Base-by-base conservation (phyloP, 140 eudicot genomes). In the Senecio squalidus region DNA sequence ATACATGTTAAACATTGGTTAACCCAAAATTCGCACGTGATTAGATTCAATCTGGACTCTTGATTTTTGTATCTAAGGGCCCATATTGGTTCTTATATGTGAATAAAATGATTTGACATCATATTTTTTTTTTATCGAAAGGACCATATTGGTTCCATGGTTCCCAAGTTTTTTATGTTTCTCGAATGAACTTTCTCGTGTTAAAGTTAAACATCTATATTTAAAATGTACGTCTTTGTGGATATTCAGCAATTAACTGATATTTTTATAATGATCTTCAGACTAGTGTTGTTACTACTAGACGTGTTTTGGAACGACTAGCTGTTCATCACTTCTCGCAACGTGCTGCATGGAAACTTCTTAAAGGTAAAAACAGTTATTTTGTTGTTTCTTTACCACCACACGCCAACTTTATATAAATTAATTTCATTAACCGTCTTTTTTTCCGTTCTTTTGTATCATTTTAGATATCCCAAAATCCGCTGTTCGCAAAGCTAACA, bases 321-420 rank as follows among this genome's bases (percentile, higher is more conserved):
- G 86, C 89, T 10, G 90, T 91, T 50, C 78, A 79, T 58, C 82
- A 78, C 58, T 78, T 60, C 58, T 91, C 98, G 47, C 95, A 79
- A 55, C 78, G 94, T 25, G 77, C 67, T 77, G 96, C 98, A 47
- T 91, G 96, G 94, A 91, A 91, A 71, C 96, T 91, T 74, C 88
- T 86, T 54, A 91, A 91, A 83, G 97, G 97, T 80, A 72, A 50
- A 62, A 27, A 34, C 26, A 6, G 40, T 50, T 22, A 6, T 54
- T 20, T 29, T 30, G 36, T 2, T 30, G 36, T 6, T 30, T 30
- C 5, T 11, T n/a, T n/a, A n/a, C 33, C 6, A 60, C 21, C 23
- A 36, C 56, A 7, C 23, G 49, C 27, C 18, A 24, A n/a, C 25
- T 10, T 52, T 49, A 58, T 55, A 18, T 16, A 4, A n/a, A 56